These are phyloP conservation scores for Macadamia integrifolia DNA, from an alignment of 164 flowering plant species.

Conservation along the genomic window DNA sequence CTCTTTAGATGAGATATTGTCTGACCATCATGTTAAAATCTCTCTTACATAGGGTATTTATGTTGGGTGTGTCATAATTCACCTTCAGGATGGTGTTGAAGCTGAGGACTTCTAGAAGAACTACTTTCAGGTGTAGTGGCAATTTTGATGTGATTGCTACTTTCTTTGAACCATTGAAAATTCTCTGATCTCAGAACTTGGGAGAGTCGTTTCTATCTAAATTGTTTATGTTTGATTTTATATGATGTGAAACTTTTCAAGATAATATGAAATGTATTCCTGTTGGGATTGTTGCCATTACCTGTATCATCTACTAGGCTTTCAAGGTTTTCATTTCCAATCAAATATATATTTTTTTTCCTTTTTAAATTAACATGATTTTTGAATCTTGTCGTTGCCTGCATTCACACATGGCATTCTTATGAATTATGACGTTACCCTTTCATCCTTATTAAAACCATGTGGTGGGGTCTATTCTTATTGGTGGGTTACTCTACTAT, in stretches of 20 bases:
- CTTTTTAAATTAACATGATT: not conserved
- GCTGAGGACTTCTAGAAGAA: constrained; percentile 36
- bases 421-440: not conserved
- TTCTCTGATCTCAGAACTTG: constrained; percentile 21
- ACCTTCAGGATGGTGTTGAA: constrained; percentile 43
- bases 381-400: not conserved
- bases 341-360: constrained; percentile 2
- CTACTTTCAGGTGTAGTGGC: constrained; percentile 39
- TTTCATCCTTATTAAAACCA: not conserved
- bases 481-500: not conserved
- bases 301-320: too few relatives aligned
- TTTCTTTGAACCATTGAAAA: constrained; percentile 20
- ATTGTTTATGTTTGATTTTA: constrained; percentile 10
- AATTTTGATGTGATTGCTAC: constrained; percentile 30
- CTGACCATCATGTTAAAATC: constrained; percentile 42
- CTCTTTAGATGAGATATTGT: constrained; percentile 19
- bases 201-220: constrained; percentile 10
- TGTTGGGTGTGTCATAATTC: constrained; percentile 45
- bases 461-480: not conserved
- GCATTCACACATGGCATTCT: not conserved
- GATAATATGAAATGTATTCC: constrained; percentile 4
- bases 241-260: constrained; percentile 13
- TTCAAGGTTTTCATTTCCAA: not conserved
- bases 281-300: constrained; percentile 2
- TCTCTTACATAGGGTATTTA: constrained; percentile 48